Evolutionary conservation across 2,329 filamentous ascomycete species (phyloP).

Genomic region (Fusarium drepaniforme): DNA sequence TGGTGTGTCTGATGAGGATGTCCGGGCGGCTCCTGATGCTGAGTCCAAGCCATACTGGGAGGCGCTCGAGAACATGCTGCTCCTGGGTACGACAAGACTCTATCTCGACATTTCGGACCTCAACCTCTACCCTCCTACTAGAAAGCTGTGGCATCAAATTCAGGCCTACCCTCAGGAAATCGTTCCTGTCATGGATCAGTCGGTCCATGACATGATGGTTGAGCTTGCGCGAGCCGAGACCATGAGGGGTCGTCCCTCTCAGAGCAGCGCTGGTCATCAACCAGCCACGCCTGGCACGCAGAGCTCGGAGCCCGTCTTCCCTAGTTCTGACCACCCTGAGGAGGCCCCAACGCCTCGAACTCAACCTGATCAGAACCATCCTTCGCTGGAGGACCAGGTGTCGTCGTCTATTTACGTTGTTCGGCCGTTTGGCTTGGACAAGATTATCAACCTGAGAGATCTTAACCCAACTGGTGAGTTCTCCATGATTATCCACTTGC

Average conservation of each 20-base stretch:
- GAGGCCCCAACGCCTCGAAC: conserved; percentile 52
- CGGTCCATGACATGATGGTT: conserved; percentile 92
- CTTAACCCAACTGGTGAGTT: conserved; percentile 85
- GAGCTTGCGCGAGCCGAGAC: conserved; percentile 88
- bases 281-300: conserved; percentile 59
- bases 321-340: conserved; percentile 81
- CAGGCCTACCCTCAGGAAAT: conserved; percentile 97
- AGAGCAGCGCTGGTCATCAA: conserved; percentile 64
- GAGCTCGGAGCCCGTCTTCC: conserved; percentile 82
- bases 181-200: conserved; percentile 95
- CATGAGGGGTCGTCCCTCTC: conserved; percentile 74
- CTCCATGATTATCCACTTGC: not conserved
- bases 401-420: conserved; percentile 86
- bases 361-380: conserved; percentile 59
- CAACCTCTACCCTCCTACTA: conserved; percentile 90
- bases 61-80: conserved; percentile 90
- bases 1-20: conserved; percentile 83
- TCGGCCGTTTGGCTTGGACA: conserved; percentile 88
- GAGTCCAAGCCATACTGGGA: conserved; percentile 86
- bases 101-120: conserved; percentile 92
- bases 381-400: conserved; percentile 83
- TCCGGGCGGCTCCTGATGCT: conserved; percentile 75
- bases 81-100: conserved; percentile 84
- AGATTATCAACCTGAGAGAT: conserved; percentile 90
- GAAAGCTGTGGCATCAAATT: conserved; percentile 95